A percentile compares a stretch with the other conserved stretches of the same genome.
phyloP scores from a whole-genome alignment of 2,329 filamentous ascomycete genomes.

The Fusarium secorum region DNA sequence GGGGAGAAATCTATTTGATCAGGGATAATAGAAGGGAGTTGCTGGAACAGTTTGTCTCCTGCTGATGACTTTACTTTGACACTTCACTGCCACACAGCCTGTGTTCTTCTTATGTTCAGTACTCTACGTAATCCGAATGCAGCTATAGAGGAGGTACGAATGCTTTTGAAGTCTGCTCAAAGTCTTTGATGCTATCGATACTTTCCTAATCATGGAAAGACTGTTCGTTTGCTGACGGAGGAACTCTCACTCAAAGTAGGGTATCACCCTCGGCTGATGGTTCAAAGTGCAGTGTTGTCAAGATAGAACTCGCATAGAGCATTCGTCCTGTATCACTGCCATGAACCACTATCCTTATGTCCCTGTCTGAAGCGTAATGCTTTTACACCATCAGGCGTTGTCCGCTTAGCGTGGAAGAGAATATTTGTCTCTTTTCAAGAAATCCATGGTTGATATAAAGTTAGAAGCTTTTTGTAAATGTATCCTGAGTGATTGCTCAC shows the following conservation, averaged over 20 bases:
- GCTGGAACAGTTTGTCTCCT: no score
- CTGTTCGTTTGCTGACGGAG: neutral
- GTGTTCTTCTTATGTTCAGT: neutral
- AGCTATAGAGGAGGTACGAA: no score
- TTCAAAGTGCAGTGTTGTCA: neutral
- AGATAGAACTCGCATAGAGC: neutral
- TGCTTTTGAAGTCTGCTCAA: neutral
- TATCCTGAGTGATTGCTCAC: no score
- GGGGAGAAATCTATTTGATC: neutral
- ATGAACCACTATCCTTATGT: neutral
- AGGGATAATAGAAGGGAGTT: neutral
- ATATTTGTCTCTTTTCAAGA: neutral
- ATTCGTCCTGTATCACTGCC: neutral
- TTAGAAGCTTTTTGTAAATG: no score
- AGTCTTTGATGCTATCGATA: neutral
- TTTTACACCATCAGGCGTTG: no score
- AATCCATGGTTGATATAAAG: neutral
- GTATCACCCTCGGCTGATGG: accelerated
- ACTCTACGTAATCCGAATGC: neutral
- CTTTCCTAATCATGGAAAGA: neutral
- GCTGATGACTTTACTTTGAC: neutral
- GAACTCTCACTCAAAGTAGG: neutral
- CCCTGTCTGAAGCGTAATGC: neutral
- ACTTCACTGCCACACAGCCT: neutral
- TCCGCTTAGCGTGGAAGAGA: neutral